Percentiles rank a stretch among this genome's conserved stretches.
Conservation (phyloP, 352 stramenopile genomes). For the Globisporangium solare region DNA sequence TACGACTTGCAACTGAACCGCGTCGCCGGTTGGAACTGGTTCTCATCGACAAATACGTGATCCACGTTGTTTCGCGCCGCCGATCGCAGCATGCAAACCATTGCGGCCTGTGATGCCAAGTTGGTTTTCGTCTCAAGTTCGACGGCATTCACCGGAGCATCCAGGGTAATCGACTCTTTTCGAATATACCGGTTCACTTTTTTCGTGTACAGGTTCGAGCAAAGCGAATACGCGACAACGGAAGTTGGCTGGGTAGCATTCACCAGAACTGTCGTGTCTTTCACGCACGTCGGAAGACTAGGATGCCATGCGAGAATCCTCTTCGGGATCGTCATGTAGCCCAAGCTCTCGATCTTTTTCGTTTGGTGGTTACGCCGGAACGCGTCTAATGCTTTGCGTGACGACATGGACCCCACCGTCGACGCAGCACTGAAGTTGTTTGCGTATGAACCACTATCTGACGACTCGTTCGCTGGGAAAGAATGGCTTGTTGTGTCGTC, state of each 20-base stretch:
- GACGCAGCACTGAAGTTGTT: slow-evolving; percentile 35
- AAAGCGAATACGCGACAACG: slow-evolving; percentile 81
- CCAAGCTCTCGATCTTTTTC: slow-evolving; percentile 53
- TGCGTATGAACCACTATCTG: slow-evolving; percentile 29
- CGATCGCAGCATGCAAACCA: slow-evolving; percentile 68
- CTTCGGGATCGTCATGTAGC: slow-evolving; percentile 77
- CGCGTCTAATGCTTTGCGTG: slow-evolving; percentile 51
- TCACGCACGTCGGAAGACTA: slow-evolving; percentile 60
- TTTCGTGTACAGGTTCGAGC: slow-evolving; percentile 76
- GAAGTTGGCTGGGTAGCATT: slow-evolving; percentile 80
- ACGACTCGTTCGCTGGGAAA: slow-evolving; percentile 53
- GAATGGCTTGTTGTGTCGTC: slow-evolving; percentile 64
- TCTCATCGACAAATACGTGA: slow-evolving; percentile 83
- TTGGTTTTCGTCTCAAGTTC: slow-evolving; percentile 19
- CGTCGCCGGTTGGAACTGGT: slow-evolving; percentile 74
- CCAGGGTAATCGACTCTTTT: slow-evolving; percentile 39
- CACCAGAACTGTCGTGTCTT: slow-evolving; percentile 72
- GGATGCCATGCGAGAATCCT: slow-evolving; percentile 78
- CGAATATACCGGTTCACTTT: slow-evolving; percentile 72
- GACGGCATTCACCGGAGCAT: slow-evolving; percentile 26
- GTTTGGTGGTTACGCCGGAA: slow-evolving; percentile 63
- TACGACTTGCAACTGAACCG: slow-evolving; percentile 88
- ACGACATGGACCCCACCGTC: slow-evolving; percentile 62
- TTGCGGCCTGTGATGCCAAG: slow-evolving; percentile 17
- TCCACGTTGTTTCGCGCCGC: slow-evolving; percentile 77